Evolutionary conservation across 225 moss, liverwort and hornwort species (phyloP).

Genomic region (Thuidium tamariscinum): DNA sequence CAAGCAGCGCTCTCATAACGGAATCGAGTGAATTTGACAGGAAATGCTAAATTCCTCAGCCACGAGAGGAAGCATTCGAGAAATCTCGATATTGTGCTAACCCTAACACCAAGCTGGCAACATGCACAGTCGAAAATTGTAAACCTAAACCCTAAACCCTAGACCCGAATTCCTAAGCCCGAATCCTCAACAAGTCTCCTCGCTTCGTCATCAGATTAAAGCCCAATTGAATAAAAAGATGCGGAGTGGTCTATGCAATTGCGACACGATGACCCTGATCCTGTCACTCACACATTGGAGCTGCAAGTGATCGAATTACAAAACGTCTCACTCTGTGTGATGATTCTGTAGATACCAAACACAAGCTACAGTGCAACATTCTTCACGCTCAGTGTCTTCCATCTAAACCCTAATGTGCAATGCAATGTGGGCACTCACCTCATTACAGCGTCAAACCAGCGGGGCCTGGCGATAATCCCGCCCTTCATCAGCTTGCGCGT

Average conservation of each 20-base stretch:
- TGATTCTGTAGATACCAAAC: not conserved
- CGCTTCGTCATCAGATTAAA: not conserved
- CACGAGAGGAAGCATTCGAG: not conserved
- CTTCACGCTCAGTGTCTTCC: not conserved
- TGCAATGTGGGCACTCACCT: not conserved
- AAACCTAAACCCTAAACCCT: constrained; percentile 2
- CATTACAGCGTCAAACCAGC: constrained; percentile 64
- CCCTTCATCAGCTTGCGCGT: constrained; percentile 60
- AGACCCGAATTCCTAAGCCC: no score
- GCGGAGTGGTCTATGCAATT: not conserved
- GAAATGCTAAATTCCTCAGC: not conserved
- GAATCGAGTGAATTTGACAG: not conserved
- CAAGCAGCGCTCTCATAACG: not conserved
- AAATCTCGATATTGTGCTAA: not conserved
- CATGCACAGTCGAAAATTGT: not conserved
- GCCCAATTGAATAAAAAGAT: not conserved
- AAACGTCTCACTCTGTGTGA: not conserved
- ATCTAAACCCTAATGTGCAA: not conserved
- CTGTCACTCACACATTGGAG: not conserved
- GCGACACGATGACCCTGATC: not conserved
- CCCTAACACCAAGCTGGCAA: not conserved
- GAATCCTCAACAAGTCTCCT: not conserved
- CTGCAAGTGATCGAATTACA: not conserved
- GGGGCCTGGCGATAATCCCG: constrained; percentile 57
- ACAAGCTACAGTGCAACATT: not conserved